Percentiles rank a stretch among this genome's conserved stretches.
These are phyloP conservation scores for Scedosporium boydii DNA, from an alignment of 2,329 filamentous ascomycete species.

Conservation along the genomic window DNA sequence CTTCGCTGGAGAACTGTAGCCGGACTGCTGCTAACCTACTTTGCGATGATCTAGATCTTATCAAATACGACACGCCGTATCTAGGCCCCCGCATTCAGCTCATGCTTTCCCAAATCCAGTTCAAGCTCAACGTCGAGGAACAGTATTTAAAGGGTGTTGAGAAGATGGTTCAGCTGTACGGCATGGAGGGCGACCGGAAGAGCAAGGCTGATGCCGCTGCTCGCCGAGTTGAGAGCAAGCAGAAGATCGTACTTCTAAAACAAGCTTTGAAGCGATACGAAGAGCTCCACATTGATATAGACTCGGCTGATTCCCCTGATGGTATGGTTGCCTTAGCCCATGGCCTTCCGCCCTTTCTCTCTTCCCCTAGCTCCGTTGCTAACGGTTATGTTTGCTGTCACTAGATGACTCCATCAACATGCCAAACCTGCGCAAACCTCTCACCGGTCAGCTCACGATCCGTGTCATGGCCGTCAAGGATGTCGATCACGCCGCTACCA, in stretches of 20 bases:
- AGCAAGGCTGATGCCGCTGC: conserved; percentile 89
- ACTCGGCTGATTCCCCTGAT: conserved; percentile 66
- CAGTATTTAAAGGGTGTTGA: conserved; percentile 98
- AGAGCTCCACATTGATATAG: conserved; percentile 90
- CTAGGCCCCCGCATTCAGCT: conserved; percentile 96
- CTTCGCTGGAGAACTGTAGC: neutral
- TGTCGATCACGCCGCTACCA: conserved; percentile 82
- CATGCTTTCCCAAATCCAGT: conserved; percentile 97
- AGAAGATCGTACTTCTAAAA: conserved; percentile 93
- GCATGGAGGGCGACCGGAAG: conserved; percentile 95
- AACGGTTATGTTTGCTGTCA: neutral
- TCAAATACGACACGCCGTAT: conserved; percentile 96
- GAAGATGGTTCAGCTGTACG: conserved; percentile 97
- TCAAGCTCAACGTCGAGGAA: conserved; percentile 97
- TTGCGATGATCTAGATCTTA: conserved; percentile 57
- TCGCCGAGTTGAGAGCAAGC: conserved; percentile 85
- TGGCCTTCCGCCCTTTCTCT: neutral
- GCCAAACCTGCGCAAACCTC: conserved; percentile 89
- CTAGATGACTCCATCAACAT: conserved; percentile 93
- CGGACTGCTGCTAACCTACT: too few relatives aligned
- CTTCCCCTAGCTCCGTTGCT: neutral
- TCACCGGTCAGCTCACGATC: conserved; percentile 82
- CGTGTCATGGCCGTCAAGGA: conserved; percentile 84
- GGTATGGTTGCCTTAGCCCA: conserved; percentile 38
- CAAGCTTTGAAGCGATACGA: conserved; percentile 96